These are phyloP conservation scores for Bondarzewia mesenterica DNA, from an alignment of 1,284 basidiomycete species.

Conservation along the genomic window DNA sequence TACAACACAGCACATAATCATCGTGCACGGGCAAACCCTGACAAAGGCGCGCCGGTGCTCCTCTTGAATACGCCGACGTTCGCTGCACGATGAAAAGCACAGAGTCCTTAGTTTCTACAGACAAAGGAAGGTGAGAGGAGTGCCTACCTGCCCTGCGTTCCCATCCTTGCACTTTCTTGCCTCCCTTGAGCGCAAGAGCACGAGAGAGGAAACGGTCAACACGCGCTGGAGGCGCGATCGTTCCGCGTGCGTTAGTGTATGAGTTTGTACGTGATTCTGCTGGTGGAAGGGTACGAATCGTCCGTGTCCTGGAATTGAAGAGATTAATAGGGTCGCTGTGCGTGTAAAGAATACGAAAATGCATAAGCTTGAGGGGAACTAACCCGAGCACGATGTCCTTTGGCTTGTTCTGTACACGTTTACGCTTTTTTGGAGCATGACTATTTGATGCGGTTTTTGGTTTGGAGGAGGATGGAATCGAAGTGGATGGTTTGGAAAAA, in stretches of 20 bases:
- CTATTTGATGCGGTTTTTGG: slow-evolving; percentile 7
- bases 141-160: slow-evolving; percentile 24
- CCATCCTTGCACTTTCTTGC: slow-evolving; percentile 22
- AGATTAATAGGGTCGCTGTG: neutral
- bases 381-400: slow-evolving; percentile 27
- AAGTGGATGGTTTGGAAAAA: slow-evolving; percentile 11
- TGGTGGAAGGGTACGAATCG: slow-evolving; percentile 22
- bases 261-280: slow-evolving; percentile 4
- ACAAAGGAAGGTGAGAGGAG: neutral
- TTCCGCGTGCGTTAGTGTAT: slow-evolving; percentile 12
- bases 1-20: neutral
- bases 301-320: slow-evolving; percentile 19
- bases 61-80: slow-evolving; percentile 13
- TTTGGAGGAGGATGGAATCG: slow-evolving; percentile 1
- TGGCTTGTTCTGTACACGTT: slow-evolving; percentile 13
- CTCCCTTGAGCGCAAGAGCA: slow-evolving; percentile 21
- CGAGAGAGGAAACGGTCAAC: slow-evolving; percentile 20
- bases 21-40: slow-evolving; percentile 10
- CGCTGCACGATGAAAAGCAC: neutral
- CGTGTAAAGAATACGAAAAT: neutral
- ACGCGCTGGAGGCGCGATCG: slow-evolving; percentile 16
- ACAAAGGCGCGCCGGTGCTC: slow-evolving; percentile 9
- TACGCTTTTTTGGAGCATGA: slow-evolving; percentile 17
- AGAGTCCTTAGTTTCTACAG: too few species aligned
- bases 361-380: neutral